phyloP scores from a whole-genome alignment of 805 yeast genomes.

The Millerozyma acaciae region DNA sequence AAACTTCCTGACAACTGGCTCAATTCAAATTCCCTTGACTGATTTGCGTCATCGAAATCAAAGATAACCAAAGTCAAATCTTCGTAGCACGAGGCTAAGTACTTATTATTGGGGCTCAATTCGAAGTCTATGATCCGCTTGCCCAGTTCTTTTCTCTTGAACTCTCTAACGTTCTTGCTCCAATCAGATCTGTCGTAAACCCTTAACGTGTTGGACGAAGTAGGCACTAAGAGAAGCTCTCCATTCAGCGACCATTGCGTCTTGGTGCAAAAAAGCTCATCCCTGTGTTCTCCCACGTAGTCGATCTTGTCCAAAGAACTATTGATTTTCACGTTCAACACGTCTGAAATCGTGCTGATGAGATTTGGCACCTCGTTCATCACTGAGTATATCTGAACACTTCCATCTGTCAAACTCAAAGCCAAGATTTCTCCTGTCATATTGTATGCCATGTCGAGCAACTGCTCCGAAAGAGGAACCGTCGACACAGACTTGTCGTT shows the following conservation, averaged over 20 bases:
- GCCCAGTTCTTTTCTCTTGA: slow-evolving; percentile 11
- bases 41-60: too few species aligned
- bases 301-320: slow-evolving; percentile 33
- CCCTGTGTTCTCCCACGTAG: slow-evolving; percentile 39
- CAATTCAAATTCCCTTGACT: too few species aligned
- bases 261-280: slow-evolving; percentile 47
- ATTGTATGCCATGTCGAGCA: slow-evolving; percentile 54
- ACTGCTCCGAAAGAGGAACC: slow-evolving; percentile 48
- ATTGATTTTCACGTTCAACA: slow-evolving; percentile 35
- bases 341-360: slow-evolving; percentile 40
- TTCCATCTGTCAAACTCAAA: slow-evolving; percentile 58
- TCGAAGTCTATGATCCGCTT: slow-evolving; percentile 45
- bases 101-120: slow-evolving; percentile 60
- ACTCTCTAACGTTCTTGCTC: slow-evolving; percentile 12
- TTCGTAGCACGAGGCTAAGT: slow-evolving; percentile 56
- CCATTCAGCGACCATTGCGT: slow-evolving; percentile 74
- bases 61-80: slow-evolving; percentile 53
- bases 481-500: slow-evolving; percentile 26
- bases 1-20: too few species aligned
- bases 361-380: slow-evolving; percentile 53
- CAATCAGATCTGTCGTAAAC: slow-evolving; percentile 41
- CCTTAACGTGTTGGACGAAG: slow-evolving; percentile 44
- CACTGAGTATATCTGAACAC: slow-evolving; percentile 50
- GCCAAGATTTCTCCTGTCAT: slow-evolving; percentile 54
- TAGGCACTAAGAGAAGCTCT: slow-evolving; percentile 63